Conservation (phyloP, 2,329 filamentous ascomycete species). For the Fusarium cicatricum region DNA sequence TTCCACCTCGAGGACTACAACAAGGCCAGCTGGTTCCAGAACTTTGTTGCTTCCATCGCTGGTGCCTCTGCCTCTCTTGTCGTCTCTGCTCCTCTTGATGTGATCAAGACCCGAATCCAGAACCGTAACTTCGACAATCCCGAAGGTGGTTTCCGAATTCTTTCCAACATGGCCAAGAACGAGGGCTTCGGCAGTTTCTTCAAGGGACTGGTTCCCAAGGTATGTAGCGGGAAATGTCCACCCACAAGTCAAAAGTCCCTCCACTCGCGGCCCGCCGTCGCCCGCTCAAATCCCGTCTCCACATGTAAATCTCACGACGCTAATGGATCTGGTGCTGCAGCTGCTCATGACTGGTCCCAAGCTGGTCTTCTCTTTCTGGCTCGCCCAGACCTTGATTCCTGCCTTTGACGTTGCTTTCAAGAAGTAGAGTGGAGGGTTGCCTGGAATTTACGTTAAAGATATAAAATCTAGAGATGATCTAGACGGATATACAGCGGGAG, state of each 20-base stretch:
- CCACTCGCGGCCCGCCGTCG: background rate
- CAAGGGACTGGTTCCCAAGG: constrained; percentile 95
- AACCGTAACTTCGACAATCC: constrained; percentile 99
- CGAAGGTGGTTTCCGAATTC: constrained; percentile 89
- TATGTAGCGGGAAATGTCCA: constrained; percentile 45
- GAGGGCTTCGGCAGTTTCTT: constrained; percentile 91
- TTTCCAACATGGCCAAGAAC: constrained; percentile 91
- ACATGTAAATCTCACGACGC: constrained; percentile 14
- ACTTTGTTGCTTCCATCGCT: constrained; percentile 95
- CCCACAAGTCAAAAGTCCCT: background rate
- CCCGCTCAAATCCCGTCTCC: constrained; percentile 15
- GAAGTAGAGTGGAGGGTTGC: constrained; percentile 27
- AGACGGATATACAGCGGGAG: constrained; percentile 10
- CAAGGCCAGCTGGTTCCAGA: constrained; percentile 91
- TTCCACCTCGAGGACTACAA: constrained; percentile 95
- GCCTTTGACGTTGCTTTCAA: constrained; percentile 72
- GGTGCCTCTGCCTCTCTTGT: constrained; percentile 95
- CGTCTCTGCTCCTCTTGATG: constrained; percentile 94
- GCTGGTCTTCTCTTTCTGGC: constrained; percentile 99
- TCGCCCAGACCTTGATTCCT: constrained; percentile 97
- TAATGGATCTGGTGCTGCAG: constrained; percentile 50
- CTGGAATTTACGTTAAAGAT: constrained; percentile 25
- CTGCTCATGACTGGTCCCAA: constrained; percentile 99
- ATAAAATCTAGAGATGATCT: constrained; percentile 21
- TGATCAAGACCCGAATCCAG: constrained; percentile 98